phyloP scores from a whole-genome alignment of 164 flowering plant genomes.

The Liquidambar formosana region DNA sequence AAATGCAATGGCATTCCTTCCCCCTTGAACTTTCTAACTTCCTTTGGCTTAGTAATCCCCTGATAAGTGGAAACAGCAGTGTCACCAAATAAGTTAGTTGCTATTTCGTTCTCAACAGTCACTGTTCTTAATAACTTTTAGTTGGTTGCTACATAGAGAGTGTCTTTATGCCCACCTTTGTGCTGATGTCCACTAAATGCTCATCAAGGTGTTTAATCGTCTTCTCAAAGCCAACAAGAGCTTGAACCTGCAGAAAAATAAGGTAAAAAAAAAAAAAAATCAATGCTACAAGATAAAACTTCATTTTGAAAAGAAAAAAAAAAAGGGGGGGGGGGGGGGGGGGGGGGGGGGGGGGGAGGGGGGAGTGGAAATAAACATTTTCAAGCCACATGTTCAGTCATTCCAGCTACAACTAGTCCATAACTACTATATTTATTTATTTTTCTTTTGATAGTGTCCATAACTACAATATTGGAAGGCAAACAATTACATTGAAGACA shows the following conservation, averaged over 20 bases:
- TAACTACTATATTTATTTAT: too few species aligned
- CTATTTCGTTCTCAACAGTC: background rate
- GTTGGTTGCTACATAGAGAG: background rate
- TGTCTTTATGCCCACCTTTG: conserved; percentile 55
- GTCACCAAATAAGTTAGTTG: background rate
- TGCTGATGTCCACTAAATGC: conserved; percentile 74
- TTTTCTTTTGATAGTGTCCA: too few species aligned
- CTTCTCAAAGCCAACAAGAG: conserved; percentile 97
- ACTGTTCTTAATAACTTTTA: background rate
- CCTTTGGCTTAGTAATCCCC: conserved; percentile 94
- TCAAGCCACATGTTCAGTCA: too few species aligned
- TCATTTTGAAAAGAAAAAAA: too few species aligned
- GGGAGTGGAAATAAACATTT: too few species aligned
- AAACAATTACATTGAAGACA: too few species aligned
- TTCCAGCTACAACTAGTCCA: too few species aligned
- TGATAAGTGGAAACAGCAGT: conserved; percentile 23
- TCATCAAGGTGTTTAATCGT: conserved; percentile 91
- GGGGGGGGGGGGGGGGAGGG: too few species aligned
- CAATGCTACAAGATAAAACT: too few species aligned
- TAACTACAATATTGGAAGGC: too few species aligned
- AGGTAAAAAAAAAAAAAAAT: too few species aligned
- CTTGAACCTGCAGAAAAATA: conserved; percentile 68
- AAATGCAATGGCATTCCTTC: conserved; percentile 96
- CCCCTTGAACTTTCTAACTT: conserved; percentile 88
- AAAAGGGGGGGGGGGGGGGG: too few species aligned